Evolutionary conservation across 305 asterid genomes (phyloP), one percentile per base, ranked within the genome.

Genomic region (Solanum hybrid): DNA sequence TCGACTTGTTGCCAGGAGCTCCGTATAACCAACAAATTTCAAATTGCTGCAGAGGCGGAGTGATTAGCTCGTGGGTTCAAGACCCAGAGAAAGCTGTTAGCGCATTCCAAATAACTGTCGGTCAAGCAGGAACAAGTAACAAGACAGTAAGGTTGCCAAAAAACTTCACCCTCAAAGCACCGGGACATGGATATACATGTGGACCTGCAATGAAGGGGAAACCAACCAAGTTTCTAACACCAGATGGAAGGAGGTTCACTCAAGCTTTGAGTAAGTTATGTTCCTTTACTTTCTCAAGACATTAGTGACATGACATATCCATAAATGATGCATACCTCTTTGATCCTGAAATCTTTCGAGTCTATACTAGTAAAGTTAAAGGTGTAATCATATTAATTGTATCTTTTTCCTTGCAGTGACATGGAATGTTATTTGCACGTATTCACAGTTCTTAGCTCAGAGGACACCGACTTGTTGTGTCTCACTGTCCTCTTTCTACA

Each of bases 151-250:
- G 79, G 77, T 14, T 87, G 67, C 97, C 98, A 2, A 81, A 92
- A 89, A 94, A 94, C 85, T 95, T 96, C 89, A 95, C 97, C 89
- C 91, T 95, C 2, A 22, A 34, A 20, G 87, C 95, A 20, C 96
- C 96, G 0, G 96, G 96, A 28, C 95, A 93, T 1, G 98, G 97
- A 9, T 94, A 96, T 87, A 95, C 95, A 10, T 96, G 96, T 85
- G 96, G 95, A 24, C 93, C 90, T 14, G 94, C 96, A 86, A 88
- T 80, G 79, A 39, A 88, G 11, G 97, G 92, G 24, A 42, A 61
- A 69, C 95, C 95, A 6, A 94, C 92, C 91, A 93, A 88, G 84
- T 95, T 93, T 74, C 24, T 40, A 20, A 37, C 92, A 8, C 87
- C 91, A 5, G 98, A 95, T 83, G 91, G 89, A 91, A 86, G 97